A percentile compares a stretch with the other conserved stretches of the same genome.
Evolutionary conservation across 192 early-diverging fungal genomes (phyloP).

Genomic region (Coemansia sp.): DNA sequence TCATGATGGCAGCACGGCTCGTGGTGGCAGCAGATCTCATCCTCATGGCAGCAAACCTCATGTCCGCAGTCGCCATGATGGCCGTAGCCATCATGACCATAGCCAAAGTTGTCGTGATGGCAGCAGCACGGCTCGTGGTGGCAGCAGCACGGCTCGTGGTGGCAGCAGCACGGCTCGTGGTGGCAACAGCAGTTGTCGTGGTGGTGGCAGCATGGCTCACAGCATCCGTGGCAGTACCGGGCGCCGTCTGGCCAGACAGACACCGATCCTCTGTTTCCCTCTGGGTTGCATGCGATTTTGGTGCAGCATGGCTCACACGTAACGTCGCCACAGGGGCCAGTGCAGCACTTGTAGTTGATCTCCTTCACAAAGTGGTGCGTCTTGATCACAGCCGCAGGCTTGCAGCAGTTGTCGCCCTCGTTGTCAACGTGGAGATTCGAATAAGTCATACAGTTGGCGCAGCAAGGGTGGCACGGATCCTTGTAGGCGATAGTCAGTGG

Average conservation of each 20-base stretch:
- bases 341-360: slow-evolving; percentile 56
- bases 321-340: slow-evolving; percentile 50
- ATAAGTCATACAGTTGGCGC: slow-evolving; percentile 51
- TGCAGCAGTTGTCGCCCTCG: slow-evolving; percentile 52
- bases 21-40: slow-evolving; percentile 16
- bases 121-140: slow-evolving; percentile 16
- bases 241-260: slow-evolving; percentile 40
- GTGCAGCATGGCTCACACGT: slow-evolving; percentile 54
- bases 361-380: slow-evolving; percentile 54
- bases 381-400: slow-evolving; percentile 54
- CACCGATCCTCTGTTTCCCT: slow-evolving; percentile 29
- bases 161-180: slow-evolving; percentile 21
- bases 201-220: slow-evolving; percentile 9
- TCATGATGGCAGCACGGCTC: slow-evolving; percentile 26
- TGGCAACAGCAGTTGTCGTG: slow-evolving; percentile 13
- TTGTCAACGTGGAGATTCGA: slow-evolving; percentile 48
- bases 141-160: slow-evolving; percentile 16
- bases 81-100: slow-evolving; percentile 8
- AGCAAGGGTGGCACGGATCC: slow-evolving; percentile 51
- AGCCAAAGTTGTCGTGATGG: slow-evolving; percentile 16
- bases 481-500: slow-evolving; percentile 52
- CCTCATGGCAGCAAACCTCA: slow-evolving; percentile 11
- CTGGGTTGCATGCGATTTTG: slow-evolving; percentile 50
- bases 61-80: slow-evolving; percentile 7
- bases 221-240: slow-evolving; percentile 33